A percentile compares a stretch with the other conserved stretches of the same genome.
phyloP scores from a whole-genome alignment of 2,329 filamentous ascomycete genomes.

The Talaromyces sp. region DNA sequence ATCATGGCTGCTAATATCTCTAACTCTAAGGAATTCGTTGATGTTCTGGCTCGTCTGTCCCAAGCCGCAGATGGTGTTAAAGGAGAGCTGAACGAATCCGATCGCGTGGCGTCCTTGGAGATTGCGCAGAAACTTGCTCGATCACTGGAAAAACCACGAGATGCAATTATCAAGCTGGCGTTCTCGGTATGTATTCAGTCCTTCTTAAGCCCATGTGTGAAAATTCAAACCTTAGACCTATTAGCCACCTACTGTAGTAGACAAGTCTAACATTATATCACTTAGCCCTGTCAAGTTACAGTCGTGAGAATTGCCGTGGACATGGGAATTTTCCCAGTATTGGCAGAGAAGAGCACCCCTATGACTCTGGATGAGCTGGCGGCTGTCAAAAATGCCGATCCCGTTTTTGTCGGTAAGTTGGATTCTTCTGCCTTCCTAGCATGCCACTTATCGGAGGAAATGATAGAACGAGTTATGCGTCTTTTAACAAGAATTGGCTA shows the following conservation, averaged over 20 bases:
- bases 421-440: neutral
- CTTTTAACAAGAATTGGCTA: constrained; percentile 19
- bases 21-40: neutral
- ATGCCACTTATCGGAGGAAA: neutral
- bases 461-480: constrained; percentile 19
- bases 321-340: constrained; percentile 16
- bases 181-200: constrained; percentile 1
- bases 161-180: constrained; percentile 2
- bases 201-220: neutral
- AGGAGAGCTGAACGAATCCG: neutral
- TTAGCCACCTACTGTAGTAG: no score
- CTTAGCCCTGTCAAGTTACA: constrained; percentile 16
- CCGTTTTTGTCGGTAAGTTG: constrained; percentile 10
- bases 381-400: constrained; percentile 13
- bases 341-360: constrained; percentile 4
- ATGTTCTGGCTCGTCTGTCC: neutral
- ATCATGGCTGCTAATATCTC: neutral
- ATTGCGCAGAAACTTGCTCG: neutral
- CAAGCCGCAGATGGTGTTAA: neutral
- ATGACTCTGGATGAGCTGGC: constrained; percentile 15
- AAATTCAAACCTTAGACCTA: neutral
- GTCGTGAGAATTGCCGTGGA: constrained; percentile 21
- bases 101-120: neutral
- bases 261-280: no score
- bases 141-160: constrained; percentile 1